These are phyloP conservation scores for Hysterium pulicare DNA, from an alignment of 2,329 filamentous ascomycete species.

Conservation along the genomic window DNA sequence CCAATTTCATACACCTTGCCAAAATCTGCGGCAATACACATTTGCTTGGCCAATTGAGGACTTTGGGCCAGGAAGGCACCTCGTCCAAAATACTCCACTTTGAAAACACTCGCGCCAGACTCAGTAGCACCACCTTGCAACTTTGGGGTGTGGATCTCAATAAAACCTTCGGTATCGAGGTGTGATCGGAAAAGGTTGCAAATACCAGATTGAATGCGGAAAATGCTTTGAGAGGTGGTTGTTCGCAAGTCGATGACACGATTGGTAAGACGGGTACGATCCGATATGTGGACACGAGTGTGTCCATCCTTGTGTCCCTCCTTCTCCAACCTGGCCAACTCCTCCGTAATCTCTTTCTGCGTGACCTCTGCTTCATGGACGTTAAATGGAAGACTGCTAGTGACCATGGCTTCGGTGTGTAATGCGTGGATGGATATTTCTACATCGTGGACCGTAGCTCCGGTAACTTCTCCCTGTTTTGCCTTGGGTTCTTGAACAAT, in stretches of 20 bases:
- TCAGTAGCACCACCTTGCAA: conserved; percentile 87
- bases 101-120: conserved; percentile 87
- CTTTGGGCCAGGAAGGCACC: conserved; percentile 87
- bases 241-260: conserved; percentile 82
- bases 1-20: conserved; percentile 86
- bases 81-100: conserved; percentile 86
- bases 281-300: conserved; percentile 60
- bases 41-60: conserved; percentile 88
- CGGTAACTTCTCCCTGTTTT: conserved; percentile 64
- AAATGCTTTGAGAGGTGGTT: conserved; percentile 81
- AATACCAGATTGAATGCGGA: conserved; percentile 79
- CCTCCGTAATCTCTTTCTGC: conserved; percentile 53
- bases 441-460: conserved; percentile 70
- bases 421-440: conserved; percentile 70
- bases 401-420: conserved; percentile 60
- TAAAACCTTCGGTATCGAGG: conserved; percentile 72
- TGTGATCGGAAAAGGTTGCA: conserved; percentile 75
- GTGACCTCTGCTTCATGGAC: conserved; percentile 68
- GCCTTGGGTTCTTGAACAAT: conserved; percentile 68
- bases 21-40: conserved; percentile 87
- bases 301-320: conserved; percentile 56
- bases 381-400: conserved; percentile 64
- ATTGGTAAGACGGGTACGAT: conserved; percentile 71
- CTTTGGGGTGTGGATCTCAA: conserved; percentile 93
- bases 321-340: conserved; percentile 50